Conservation (phyloP, 192 early-diverging fungal species). For the Powellomyces hirtus region DNA sequence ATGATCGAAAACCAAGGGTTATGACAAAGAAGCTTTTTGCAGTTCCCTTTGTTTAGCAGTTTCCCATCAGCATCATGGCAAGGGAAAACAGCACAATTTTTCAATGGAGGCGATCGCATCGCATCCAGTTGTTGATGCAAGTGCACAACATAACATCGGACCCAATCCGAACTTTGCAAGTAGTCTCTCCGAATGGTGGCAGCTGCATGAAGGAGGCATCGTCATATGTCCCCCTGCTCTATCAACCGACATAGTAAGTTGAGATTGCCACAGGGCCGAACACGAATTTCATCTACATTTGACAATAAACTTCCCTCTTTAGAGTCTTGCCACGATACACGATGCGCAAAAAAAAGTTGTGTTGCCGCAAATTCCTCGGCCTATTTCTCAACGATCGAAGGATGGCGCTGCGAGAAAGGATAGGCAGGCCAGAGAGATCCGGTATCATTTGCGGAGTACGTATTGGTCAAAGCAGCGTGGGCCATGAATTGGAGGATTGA, state of each 20-base stretch:
- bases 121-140: too few relatives aligned
- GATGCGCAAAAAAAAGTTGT: not conserved
- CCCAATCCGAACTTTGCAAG: too few relatives aligned
- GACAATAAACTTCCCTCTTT: too few relatives aligned
- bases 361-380: not conserved
- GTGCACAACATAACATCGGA: too few relatives aligned
- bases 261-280: not conserved
- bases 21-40: too few relatives aligned
- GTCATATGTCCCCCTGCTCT: not conserved
- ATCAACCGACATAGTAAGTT: not conserved
- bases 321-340: not conserved
- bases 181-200: not conserved
- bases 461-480: not conserved
- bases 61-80: too few relatives aligned
- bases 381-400: not conserved
- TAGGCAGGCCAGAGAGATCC: not conserved
- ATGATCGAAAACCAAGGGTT: too few relatives aligned
- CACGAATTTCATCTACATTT: not conserved
- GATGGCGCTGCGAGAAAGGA: not conserved
- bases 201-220: too few relatives aligned
- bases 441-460: constrained; percentile 1
- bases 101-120: too few relatives aligned
- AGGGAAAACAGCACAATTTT: too few relatives aligned
- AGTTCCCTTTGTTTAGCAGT: too few relatives aligned
- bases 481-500: not conserved